Evolutionary conservation across 352 stramenopile genomes (phyloP).

Genomic region (Lagenidium sp.): DNA sequence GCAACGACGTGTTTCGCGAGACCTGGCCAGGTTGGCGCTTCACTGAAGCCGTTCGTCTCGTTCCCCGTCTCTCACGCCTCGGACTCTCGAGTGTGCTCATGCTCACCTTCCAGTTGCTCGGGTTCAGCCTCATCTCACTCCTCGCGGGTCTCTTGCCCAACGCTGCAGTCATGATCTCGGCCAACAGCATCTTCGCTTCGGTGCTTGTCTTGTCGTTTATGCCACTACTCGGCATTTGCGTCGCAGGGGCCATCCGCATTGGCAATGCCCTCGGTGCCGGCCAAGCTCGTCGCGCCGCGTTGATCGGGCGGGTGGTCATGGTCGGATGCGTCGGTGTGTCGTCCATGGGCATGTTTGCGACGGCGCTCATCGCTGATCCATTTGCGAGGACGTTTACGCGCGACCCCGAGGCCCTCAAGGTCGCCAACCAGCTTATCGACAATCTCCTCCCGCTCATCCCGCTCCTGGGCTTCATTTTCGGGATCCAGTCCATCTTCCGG

Average conservation of each 20-base stretch:
- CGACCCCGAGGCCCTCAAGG: constrained; percentile 17
- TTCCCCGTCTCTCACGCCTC: constrained; percentile 9
- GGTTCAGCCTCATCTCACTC: constrained; percentile 33
- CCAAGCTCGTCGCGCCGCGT: constrained; percentile 23
- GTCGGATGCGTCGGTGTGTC: constrained; percentile 19
- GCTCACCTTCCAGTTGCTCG: constrained; percentile 31
- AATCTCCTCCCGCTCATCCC: constrained; percentile 24
- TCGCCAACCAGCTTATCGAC: constrained; percentile 21
- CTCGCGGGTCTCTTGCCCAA: constrained; percentile 47
- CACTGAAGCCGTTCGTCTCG: constrained; percentile 7
- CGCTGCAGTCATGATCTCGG: constrained; percentile 31
- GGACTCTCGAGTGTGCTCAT: constrained; percentile 34
- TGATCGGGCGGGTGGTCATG: constrained; percentile 28
- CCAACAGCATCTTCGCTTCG: constrained; percentile 42
- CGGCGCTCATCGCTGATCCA: constrained; percentile 17
- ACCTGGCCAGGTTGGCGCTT: constrained; percentile 22
- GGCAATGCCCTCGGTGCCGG: constrained; percentile 49
- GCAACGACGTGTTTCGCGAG: constrained; percentile 15
- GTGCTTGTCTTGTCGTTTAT: constrained; percentile 41
- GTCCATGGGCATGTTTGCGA: constrained; percentile 15
- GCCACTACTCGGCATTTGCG: constrained; percentile 31
- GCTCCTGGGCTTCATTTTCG: constrained; percentile 27
- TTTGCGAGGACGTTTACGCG: constrained; percentile 33
- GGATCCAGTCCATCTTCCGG: constrained; percentile 29
- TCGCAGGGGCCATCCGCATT: constrained; percentile 40